A percentile compares a stretch with the other conserved stretches of the same genome.
Conservation (phyloP, 208 protist genomes). For the Balamuthia mandrillaris region DNA sequence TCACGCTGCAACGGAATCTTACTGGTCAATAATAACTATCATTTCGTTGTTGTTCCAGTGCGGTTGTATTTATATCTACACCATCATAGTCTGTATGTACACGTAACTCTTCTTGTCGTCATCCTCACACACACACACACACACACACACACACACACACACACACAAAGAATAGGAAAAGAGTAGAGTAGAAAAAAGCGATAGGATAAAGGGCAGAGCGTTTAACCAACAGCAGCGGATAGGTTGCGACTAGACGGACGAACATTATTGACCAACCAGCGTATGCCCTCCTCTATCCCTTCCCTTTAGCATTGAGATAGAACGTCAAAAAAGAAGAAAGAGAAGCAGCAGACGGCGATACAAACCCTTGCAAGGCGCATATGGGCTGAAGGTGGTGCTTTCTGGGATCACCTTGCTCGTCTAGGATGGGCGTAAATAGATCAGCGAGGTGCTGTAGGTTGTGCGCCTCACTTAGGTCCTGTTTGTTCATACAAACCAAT, state of each 20-base stretch:
- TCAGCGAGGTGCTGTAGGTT: too few species aligned
- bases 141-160: background rate
- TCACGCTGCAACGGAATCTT: background rate
- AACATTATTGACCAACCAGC: background rate
- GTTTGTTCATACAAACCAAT: conserved; percentile 46
- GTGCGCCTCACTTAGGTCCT: too few species aligned
- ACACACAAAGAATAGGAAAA: too few species aligned
- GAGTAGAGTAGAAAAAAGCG: background rate
- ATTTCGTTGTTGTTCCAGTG: background rate
- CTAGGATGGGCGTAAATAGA: too few species aligned
- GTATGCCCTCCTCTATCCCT: too few species aligned
- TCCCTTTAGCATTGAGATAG: too few species aligned
- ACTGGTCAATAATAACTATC: background rate
- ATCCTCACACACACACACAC: background rate
- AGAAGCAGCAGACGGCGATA: too few species aligned
- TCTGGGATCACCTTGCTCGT: too few species aligned
- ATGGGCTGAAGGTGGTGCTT: too few species aligned
- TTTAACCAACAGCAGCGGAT: background rate
- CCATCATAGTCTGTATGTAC: background rate
- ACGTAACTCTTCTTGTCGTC: background rate
- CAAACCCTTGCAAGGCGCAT: background rate
- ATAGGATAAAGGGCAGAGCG: background rate
- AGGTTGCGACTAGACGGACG: background rate
- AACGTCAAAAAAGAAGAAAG: too few species aligned
- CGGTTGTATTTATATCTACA: background rate